phyloP scores from a whole-genome alignment of 2,329 filamentous ascomycete species.

The Leptodontidium sp. region DNA sequence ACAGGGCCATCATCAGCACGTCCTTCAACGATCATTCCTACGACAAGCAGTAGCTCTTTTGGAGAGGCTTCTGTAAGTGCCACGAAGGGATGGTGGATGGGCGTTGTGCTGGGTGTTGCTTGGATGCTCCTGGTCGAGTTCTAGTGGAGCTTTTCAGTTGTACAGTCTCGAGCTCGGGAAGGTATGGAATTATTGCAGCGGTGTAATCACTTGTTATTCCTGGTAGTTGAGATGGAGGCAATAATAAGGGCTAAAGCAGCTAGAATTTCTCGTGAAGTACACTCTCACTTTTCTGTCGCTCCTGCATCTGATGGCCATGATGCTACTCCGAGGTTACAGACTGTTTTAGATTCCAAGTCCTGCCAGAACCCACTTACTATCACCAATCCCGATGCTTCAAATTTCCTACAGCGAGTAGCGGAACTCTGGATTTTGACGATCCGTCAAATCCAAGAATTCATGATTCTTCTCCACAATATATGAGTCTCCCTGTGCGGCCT shows the following conservation, averaged over 20 bases:
- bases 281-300: no score
- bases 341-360: neutral
- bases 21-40: conserved; percentile 4
- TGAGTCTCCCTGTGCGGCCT: conserved; percentile 33
- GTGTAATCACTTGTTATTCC: no score
- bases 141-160: no score
- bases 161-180: no score
- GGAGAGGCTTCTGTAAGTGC: neutral
- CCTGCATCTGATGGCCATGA: no score
- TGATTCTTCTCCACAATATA: conserved; percentile 23
- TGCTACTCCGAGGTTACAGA: neutral
- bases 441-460: conserved; percentile 33
- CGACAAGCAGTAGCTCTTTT: neutral
- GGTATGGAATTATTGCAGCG: no score
- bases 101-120: neutral
- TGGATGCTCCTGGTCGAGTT: neutral
- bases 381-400: neutral
- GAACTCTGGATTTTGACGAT: conserved; percentile 32
- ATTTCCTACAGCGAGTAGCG: conserved; percentile 17
- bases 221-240: no score
- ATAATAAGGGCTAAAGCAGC: no score
- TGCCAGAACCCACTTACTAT: neutral
- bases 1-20: neutral
- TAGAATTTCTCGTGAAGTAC: no score
- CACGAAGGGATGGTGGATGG: neutral